Base-by-base conservation (phyloP, 805 yeast species). In the Metschnikowia chrysomelidarum region DNA sequence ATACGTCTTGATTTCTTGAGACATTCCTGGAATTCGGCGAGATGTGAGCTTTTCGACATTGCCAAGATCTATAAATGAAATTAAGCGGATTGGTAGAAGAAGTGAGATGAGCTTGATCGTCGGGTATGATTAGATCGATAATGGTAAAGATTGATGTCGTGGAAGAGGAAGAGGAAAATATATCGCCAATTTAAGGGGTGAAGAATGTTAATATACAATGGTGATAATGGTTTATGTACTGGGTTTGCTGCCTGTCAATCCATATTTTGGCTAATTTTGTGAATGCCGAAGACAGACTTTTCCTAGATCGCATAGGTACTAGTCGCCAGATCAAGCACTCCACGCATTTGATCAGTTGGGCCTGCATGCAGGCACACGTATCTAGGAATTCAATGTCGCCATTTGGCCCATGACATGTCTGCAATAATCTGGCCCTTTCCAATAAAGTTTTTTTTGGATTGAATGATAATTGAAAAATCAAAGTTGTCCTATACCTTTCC, bases 1-100 rank as follows among this genome's bases (percentile, higher is more conserved):
- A 80, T 69, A 24, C 72, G 70, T 36, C 63, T 64, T 31, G 78
- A 69, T 16, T 57, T 54, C 17, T 57, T 46, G 10, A 77, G 59
- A 41, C 72, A 69, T 6, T 64, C 67, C 30, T 78, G 87, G 54
- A 81, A 80, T 47, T 67, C 40, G 10, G 32, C 32, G 4, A 36
- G 29, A 7, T 36, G 35, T 6, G 16, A 15, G 8, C 19, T 8
- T 19, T 14, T n/a, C 30, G 11, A 4, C 23, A n/a, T 11, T 13
- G 8, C 12, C 23, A n/a, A n/a, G n/a, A n/a, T n/a, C n/a, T n/a
- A n/a, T n/a, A n/a, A n/a, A n/a, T n/a, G n/a, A n/a, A n/a, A n/a
- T n/a, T n/a, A n/a, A n/a, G n/a, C n/a, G n/a, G n/a, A n/a, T n/a
- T n/a, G n/a, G n/a, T n/a, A n/a, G n/a, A n/a, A n/a, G n/a, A n/a